Evolutionary conservation across 176 grass and related monocot genomes (phyloP).

Genomic region (Juncus inflexus): DNA sequence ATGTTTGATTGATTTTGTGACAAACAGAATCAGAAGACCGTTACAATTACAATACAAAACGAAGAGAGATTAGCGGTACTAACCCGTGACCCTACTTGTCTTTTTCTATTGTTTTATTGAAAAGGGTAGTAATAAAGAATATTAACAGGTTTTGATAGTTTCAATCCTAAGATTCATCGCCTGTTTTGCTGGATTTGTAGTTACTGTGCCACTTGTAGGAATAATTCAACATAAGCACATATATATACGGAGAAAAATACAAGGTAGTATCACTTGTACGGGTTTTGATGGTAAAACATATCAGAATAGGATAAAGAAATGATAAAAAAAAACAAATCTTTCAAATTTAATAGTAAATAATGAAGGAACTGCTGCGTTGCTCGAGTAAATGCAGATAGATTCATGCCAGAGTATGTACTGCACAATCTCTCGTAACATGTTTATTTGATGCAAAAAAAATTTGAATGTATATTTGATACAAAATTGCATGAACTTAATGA

Average conservation of each 20-base stretch:
- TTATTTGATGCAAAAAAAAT: background rate
- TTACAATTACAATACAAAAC: background rate
- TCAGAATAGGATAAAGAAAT: conserved; percentile 3
- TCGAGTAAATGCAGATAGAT: background rate
- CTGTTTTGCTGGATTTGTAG: too few species aligned
- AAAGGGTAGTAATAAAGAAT: background rate
- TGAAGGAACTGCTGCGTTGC: background rate
- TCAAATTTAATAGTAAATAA: background rate
- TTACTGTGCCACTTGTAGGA: too few species aligned
- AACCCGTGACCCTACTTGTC: conserved; percentile 17
- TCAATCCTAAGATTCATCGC: too few species aligned
- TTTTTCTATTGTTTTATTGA: background rate
- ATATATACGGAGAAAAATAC: conserved; percentile 4
- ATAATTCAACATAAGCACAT: too few species aligned
- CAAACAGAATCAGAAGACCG: conserved; percentile 3
- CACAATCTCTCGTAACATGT: too few species aligned
- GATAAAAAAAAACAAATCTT: background rate
- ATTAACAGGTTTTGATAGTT: too few species aligned
- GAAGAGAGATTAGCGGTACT: conserved; percentile 13
- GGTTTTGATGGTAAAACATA: background rate
- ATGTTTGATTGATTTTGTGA: conserved; percentile 3
- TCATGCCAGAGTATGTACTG: background rate
- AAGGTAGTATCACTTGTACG: conserved; percentile 1
- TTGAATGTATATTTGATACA: background rate
- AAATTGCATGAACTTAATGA: background rate